Base-by-base conservation (phyloP, 805 yeast species). In the Trichomonascus vanleenenianus region DNA sequence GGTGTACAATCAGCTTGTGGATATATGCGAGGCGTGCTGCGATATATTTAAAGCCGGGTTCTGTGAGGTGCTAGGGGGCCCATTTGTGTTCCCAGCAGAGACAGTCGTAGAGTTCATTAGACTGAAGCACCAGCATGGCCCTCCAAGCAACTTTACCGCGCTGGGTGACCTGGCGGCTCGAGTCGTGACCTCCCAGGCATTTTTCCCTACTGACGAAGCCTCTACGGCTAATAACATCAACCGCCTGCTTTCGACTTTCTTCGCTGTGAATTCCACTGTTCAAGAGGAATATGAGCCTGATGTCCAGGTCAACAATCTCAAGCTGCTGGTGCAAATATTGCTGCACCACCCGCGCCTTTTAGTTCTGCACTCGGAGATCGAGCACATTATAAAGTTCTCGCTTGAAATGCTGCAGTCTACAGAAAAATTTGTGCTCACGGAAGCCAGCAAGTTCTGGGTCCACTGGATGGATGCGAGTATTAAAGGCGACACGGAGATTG, bases 41-140 rank as follows among this genome's bases (percentile, higher is more conserved):
- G 66, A 70, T 5, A 74, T 87, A 2, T 70, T 86, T 51, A 79
- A 76, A 53, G 54, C 66, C 12, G 94, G 94, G 1, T 61, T 86
- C 12, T 63, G 76, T 2, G 95, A 86, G 55, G 59, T 68, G 2
- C 60, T 77, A 3, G 68, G 74, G 15, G 88, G 88, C 0, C 85
- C 93, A 0, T 85, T 83, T 60, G 79, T 74, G 8, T 73, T 83
- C 47, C 63, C 65, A 0, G 48, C 68, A 2, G 60, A 62, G 0
- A 58, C 66, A 0, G 67, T 78, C 5, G 45, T 77, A 25, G 60
- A 63, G 49, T 77, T 67, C 49, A 68, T 68, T 27, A 48, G 48
- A 15, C 55, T 56, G 50, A 76, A 67, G 49, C 59, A 39, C 42
- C 49, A 25, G 32, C 45, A 42, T 15, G 61, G 60, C 1, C 59